phyloP scores from a whole-genome alignment of 208 protist genomes.

The Lotmaria passim region DNA sequence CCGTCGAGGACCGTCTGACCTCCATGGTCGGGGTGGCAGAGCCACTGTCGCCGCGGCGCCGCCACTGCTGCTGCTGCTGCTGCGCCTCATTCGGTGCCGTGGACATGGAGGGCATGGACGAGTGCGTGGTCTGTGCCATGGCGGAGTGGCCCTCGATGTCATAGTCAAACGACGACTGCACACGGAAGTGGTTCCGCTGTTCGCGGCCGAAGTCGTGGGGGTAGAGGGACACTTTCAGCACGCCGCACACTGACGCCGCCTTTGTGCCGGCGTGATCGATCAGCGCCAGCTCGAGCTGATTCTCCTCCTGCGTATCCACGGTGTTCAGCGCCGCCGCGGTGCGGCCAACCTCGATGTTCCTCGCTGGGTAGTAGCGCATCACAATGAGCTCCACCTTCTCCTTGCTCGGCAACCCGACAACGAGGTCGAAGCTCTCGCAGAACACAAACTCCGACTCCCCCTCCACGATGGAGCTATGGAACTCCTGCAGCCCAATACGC shows the following conservation, averaged over 20 bases:
- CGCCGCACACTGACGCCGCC: conserved; percentile 45
- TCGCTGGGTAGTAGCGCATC: conserved; percentile 38
- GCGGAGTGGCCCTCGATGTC: conserved; percentile 15
- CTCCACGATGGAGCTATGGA: conserved; percentile 52
- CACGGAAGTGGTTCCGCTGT: conserved; percentile 6
- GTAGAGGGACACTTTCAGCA: conserved; percentile 56
- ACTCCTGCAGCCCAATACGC: conserved; percentile 59
- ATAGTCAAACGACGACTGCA: conserved; percentile 26
- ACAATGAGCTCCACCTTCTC: conserved; percentile 74
- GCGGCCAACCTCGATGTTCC: conserved; percentile 55
- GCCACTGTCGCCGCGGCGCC: neutral
- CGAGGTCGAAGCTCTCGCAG: conserved; percentile 65
- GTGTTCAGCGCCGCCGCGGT: conserved; percentile 53
- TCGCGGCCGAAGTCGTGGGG: conserved; percentile 39
- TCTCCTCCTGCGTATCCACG: conserved; percentile 36
- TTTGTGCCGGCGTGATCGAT: conserved; percentile 48
- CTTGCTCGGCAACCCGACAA: conserved; percentile 65
- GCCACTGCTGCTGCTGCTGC: neutral
- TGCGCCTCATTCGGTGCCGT: neutral
- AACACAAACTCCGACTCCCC: conserved; percentile 63
- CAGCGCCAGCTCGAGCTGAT: conserved; percentile 53
- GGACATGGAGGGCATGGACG: conserved; percentile 11
- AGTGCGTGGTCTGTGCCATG: conserved; percentile 21
- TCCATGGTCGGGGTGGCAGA: neutral
- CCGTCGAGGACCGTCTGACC: neutral